Percentiles rank a stretch among this genome's conserved stretches.
Evolutionary conservation across 495 filamentous ascomycete species (phyloP).

Genomic region (Lophium mytilinum): DNA sequence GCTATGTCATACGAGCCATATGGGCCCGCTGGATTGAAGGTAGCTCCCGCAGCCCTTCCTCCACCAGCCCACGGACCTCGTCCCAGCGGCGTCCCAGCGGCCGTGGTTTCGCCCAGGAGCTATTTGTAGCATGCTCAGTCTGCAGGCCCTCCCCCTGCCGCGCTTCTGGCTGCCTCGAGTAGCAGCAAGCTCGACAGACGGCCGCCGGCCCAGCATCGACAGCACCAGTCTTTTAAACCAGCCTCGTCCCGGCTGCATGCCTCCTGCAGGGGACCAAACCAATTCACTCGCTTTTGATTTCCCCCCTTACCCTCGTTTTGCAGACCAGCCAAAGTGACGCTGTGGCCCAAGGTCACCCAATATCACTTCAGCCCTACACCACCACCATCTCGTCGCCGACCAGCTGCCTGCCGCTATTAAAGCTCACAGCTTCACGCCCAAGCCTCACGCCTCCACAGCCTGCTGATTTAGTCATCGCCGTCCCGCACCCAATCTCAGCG

Average conservation of each 20-base stretch:
- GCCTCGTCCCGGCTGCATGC: slow-evolving; percentile 16
- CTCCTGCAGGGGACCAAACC: slow-evolving; percentile 18
- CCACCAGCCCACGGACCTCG: background rate
- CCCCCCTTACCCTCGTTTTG: slow-evolving; percentile 10
- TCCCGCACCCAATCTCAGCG: background rate
- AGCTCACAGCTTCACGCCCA: slow-evolving; percentile 16
- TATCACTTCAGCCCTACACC: slow-evolving; percentile 23
- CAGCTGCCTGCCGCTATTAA: slow-evolving; percentile 13
- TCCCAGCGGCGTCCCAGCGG: background rate
- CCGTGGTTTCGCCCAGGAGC: background rate
- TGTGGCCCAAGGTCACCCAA: background rate
- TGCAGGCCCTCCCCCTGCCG: background rate
- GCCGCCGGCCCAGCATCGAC: too few species aligned
- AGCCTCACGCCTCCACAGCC: slow-evolving; percentile 7
- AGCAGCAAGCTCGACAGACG: too few species aligned
- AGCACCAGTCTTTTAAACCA: slow-evolving; percentile 13
- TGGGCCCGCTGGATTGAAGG: slow-evolving; percentile 8
- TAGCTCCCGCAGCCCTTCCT: slow-evolving; percentile 20
- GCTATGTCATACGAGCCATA: slow-evolving; percentile 28
- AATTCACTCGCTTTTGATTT: slow-evolving; percentile 14
- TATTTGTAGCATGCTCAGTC: background rate
- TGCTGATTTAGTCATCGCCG: slow-evolving; percentile 19
- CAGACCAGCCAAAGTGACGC: slow-evolving; percentile 3
- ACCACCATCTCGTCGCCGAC: slow-evolving; percentile 10
- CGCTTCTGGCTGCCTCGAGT: too few species aligned